Percentiles rank a stretch among this genome's conserved stretches.
phyloP scores from a whole-genome alignment of 192 early-diverging fungal species.

The Entomortierella lignicola region DNA sequence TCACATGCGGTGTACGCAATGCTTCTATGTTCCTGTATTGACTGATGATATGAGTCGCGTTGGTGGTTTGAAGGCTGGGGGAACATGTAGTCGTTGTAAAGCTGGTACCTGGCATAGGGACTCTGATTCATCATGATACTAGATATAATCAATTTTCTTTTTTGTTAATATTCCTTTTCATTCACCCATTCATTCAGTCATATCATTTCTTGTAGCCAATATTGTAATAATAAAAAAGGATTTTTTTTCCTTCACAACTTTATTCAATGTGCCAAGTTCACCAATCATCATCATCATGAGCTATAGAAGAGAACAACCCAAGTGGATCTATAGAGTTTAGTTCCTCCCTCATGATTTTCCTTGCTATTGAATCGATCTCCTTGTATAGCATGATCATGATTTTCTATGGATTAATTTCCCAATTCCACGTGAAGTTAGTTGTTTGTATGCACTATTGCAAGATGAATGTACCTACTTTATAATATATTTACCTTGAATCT shows the following conservation, averaged over 20 bases:
- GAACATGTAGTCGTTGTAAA: conserved; percentile 32
- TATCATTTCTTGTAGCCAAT: too few relatives aligned
- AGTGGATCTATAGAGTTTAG: conserved; percentile 29
- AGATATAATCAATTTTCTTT: neutral
- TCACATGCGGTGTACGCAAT: conserved; percentile 29
- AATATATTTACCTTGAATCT: conserved; percentile 27
- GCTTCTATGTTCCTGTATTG: conserved; percentile 33
- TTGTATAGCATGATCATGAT: conserved; percentile 20
- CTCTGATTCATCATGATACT: neutral
- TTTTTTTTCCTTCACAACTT: conserved; percentile 5
- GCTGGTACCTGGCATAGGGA: conserved; percentile 39
- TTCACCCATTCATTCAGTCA: neutral
- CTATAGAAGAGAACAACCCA: neutral
- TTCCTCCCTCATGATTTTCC: conserved; percentile 30
- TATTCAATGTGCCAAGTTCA: conserved; percentile 1
- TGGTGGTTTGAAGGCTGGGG: conserved; percentile 8
- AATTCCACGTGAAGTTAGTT: neutral
- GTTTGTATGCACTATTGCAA: too few relatives aligned
- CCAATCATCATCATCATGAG: conserved; percentile 15
- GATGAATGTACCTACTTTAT: too few relatives aligned
- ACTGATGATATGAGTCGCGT: neutral
- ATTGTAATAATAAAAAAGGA: neutral
- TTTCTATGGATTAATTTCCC: conserved; percentile 11
- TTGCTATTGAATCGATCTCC: conserved; percentile 25
- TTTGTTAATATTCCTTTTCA: neutral